Base-by-base conservation (phyloP, 257 asterid genomes). In the Galeopsis tetrahit region DNA sequence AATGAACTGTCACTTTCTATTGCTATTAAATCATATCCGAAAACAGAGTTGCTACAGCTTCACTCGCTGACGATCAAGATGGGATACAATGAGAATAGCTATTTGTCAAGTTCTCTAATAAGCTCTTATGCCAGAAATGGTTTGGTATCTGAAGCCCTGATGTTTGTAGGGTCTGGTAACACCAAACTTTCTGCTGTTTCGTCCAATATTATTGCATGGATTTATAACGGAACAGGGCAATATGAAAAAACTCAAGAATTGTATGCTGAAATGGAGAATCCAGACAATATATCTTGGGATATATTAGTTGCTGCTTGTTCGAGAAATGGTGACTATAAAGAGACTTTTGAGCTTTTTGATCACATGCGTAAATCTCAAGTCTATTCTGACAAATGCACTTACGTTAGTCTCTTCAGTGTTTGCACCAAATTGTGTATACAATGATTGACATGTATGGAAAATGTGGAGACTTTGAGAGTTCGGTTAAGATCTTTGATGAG, bases 391-490 rank as follows among this genome's bases (percentile, higher is more conserved):
- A 86, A 83, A 64, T 89, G 86, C 79, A 94, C 97, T 2, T 87
- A 68, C 17, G 96, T 85, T 34, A 91, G 97, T 85, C 91, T 91
- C 70, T 84, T 91, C 78, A 84, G 86, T 67, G 78, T 82, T 15
- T 94, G 99, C 67, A 77, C 92, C 66, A 83, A 70, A 65, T 63
- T 21, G 28, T 21, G 28, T 21, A 21, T n/a, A n/a, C n/a, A n/a
- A n/a, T n/a, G n/a, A 21, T 21, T 0, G 91, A n/a, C 85, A 94
- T 91, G 98, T 91, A 94, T 31, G 95, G 91, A 36, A 94, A 89
- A 84, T 94, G 96, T 58, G 96, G 98, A 57, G 72, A 82, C 80
- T 78, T 82, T 7, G 78, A 72, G 68, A 69, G 93, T 75, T 79
- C 87, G 2, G 57, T 84, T n/a, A 84, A 75, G 84, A 78, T 94